A percentile compares a stretch with the other conserved stretches of the same genome.
phyloP scores from a whole-genome alignment of 495 filamentous ascomycete genomes.

The Bombardia bombarda region DNA sequence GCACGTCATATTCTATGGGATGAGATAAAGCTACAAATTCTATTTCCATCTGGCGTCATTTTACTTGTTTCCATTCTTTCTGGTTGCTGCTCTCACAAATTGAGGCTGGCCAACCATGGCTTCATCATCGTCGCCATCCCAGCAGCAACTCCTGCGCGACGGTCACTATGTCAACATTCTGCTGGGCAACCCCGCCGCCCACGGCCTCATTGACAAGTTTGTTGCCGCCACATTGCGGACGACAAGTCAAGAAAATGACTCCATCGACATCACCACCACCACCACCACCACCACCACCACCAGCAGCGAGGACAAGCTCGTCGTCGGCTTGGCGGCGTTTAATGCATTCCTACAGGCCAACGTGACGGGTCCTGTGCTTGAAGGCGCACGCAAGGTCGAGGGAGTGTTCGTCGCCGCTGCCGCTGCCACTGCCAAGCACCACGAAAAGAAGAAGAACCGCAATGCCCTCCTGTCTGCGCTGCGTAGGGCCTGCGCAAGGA shows the following conservation, averaged over 20 bases:
- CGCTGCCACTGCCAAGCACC: no score
- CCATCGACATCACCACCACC: no score
- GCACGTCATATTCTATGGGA: no score
- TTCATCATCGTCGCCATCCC: no score
- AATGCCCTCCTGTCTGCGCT: not conserved
- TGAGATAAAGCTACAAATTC: no score
- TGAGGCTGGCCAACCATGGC: no score
- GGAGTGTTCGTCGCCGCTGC: conserved; percentile 14
- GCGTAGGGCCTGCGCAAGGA: conserved; percentile 42
- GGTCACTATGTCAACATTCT: conserved; percentile 21
- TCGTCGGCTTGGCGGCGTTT: conserved; percentile 63
- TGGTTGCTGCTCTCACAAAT: no score
- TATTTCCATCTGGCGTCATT: no score
- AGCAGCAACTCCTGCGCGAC: not conserved
- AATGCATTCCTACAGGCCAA: conserved; percentile 85
- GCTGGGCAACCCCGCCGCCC: conserved; percentile 8
- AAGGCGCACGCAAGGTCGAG: conserved; percentile 24
- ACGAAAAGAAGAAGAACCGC: conserved; percentile 5
- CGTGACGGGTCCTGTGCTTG: conserved; percentile 81
- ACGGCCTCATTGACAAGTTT: conserved; percentile 5
- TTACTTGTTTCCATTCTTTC: no score
- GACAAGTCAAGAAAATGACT: no score
- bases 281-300: conserved; percentile 53
- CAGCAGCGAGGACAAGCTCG: conserved; percentile 17
- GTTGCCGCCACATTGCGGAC: not conserved